Percentiles rank a stretch among this genome's conserved stretches.
Evolutionary conservation across 1,139 yeast genomes (phyloP).

Genomic region (Pneumocystis jirovecii): DNA sequence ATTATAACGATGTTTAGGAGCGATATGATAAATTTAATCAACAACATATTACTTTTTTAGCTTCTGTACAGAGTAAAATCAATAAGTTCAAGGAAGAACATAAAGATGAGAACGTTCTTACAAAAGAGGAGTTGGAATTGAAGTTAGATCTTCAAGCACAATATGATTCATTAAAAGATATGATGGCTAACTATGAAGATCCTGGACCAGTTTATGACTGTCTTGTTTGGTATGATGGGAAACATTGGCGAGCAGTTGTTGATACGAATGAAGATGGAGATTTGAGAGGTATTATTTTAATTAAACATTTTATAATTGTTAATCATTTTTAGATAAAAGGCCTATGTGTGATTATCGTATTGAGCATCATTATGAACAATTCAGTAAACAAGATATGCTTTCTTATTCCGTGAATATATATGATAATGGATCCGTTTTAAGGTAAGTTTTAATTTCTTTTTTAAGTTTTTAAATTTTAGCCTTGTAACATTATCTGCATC

Average conservation of each 20-base stretch:
- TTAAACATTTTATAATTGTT: background rate
- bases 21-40: constrained; percentile 6
- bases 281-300: background rate
- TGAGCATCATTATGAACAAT: constrained; percentile 9
- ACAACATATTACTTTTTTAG: constrained; percentile 2
- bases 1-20: background rate
- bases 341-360: constrained; percentile 11
- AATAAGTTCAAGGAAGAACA: background rate
- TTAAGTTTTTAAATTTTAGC: background rate
- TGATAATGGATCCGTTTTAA: constrained; percentile 9
- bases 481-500: constrained; percentile 11
- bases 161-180: constrained; percentile 5
- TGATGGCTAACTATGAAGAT: constrained; percentile 9
- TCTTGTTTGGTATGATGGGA: constrained; percentile 11
- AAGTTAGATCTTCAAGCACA: constrained; percentile 11
- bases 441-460: background rate
- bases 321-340: background rate
- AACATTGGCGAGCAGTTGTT: constrained; percentile 8
- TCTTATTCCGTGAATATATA: constrained; percentile 11
- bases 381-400: constrained; percentile 9
- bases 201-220: constrained; percentile 11
- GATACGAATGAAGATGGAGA: constrained; percentile 10
- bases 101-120: background rate
- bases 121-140: constrained; percentile 3
- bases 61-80: background rate